A percentile compares a stretch with the other conserved stretches of the same genome.
Evolutionary conservation across 148 eudicot genomes (phyloP).

Genomic region (Spergularia marina): DNA sequence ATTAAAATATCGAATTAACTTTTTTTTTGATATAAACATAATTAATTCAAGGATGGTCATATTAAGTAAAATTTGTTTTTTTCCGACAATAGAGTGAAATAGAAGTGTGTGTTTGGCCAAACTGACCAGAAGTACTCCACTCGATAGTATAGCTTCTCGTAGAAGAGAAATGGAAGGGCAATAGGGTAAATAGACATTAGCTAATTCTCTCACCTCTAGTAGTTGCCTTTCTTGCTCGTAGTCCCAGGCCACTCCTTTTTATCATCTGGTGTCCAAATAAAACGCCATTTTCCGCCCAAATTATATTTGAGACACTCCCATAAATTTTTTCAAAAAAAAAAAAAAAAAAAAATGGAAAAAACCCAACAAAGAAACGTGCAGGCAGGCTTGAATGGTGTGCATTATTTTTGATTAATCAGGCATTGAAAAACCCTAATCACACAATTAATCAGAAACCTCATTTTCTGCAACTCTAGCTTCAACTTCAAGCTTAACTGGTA

Average conservation of each 20-base stretch:
- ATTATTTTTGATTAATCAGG: constrained; percentile 16
- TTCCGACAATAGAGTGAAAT: too few relatives aligned
- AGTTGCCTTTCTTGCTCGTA: constrained; percentile 5
- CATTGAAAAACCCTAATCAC: constrained; percentile 28
- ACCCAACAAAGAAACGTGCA: neutral
- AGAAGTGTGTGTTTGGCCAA: too few relatives aligned
- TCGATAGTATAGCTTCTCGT: too few relatives aligned
- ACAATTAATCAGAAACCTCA: constrained; percentile 4
- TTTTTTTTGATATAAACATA: too few relatives aligned
- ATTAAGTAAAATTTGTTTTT: too few relatives aligned
- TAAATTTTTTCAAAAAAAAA: neutral
- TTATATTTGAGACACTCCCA: neutral
- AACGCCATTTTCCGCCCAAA: constrained; percentile 30
- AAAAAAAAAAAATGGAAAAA: neutral
- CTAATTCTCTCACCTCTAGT: constrained; percentile 7
- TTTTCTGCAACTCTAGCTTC: neutral
- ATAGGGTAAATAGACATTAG: neutral
- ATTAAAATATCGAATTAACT: too few relatives aligned
- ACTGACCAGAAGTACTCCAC: neutral
- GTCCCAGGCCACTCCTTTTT: constrained; percentile 35
- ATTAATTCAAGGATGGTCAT: too few relatives aligned
- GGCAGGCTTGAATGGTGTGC: constrained; percentile 16
- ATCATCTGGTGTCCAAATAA: constrained; percentile 30
- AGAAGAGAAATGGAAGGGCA: neutral
- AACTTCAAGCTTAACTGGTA: constrained; percentile 21